Percentiles rank a stretch among this genome's conserved stretches.
Conservation (phyloP, 2,329 filamentous ascomycete species). For the Botryotinia convoluta region DNA sequence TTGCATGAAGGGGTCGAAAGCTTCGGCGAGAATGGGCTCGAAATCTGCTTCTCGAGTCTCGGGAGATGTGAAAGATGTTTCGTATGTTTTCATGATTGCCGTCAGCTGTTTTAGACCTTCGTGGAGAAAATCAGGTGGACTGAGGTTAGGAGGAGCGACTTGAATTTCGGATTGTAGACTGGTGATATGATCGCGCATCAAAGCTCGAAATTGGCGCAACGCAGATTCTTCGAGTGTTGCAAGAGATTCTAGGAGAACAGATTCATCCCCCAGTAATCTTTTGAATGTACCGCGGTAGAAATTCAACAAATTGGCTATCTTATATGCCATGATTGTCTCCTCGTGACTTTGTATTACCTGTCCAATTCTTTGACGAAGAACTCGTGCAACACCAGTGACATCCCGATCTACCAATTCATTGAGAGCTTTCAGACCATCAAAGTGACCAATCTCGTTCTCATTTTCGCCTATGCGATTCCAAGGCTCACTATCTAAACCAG, state of each 20-base stretch:
- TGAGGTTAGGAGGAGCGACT: conserved; percentile 67
- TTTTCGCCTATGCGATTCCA: conserved; percentile 69
- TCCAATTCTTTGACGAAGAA: conserved; percentile 86
- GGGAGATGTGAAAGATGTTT: conserved; percentile 68
- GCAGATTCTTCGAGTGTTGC: conserved; percentile 70
- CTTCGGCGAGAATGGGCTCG: conserved; percentile 69
- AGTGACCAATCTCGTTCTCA: conserved; percentile 54
- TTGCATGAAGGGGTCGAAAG: conserved; percentile 81
- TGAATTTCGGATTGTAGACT: conserved; percentile 71
- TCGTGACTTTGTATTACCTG: conserved; percentile 92
- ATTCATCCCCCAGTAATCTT: conserved; percentile 69
- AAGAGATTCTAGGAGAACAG: conserved; percentile 68
- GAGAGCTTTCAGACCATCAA: conserved; percentile 78
- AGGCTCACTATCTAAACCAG: conserved; percentile 76
- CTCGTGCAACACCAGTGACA: conserved; percentile 73
- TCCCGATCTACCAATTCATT: conserved; percentile 85
- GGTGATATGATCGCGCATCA: conserved; percentile 77
- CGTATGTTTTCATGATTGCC: conserved; percentile 80
- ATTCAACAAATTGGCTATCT: conserved; percentile 79
- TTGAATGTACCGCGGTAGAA: conserved; percentile 88
- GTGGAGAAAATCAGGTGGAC: conserved; percentile 74
- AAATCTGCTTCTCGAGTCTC: conserved; percentile 66
- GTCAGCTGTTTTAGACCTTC: conserved; percentile 77
- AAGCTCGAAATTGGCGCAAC: conserved; percentile 74
- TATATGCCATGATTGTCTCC: conserved; percentile 84